A percentile compares a stretch with the other conserved stretches of the same genome.
phyloP scores from a whole-genome alignment of 495 filamentous ascomycete genomes.

The Penicillium nucicola region DNA sequence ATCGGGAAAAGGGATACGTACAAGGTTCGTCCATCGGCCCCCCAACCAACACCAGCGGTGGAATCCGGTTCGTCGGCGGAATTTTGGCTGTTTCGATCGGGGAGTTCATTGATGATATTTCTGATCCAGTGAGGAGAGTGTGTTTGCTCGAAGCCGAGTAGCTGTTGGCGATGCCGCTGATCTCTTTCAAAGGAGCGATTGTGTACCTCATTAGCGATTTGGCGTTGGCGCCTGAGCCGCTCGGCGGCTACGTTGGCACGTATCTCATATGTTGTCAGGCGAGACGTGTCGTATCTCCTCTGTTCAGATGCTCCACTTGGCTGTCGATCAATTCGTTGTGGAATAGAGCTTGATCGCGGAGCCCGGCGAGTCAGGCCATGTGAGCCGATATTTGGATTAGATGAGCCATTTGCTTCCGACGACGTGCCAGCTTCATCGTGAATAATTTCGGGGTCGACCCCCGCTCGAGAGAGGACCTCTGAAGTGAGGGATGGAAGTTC shows the following conservation, averaged over 20 bases:
- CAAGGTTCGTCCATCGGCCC: conserved; percentile 65
- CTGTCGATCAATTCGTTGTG: conserved; percentile 28
- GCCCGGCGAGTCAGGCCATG: conserved; percentile 23
- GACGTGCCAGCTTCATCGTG: conserved; percentile 14
- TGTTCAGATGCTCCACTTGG: conserved; percentile 18
- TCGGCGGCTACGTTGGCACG: conserved; percentile 41
- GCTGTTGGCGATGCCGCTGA: conserved; percentile 31
- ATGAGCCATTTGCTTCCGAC: background rate
- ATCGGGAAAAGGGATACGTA: conserved; percentile 41
- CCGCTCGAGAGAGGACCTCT: conserved; percentile 17
- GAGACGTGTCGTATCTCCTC: conserved; percentile 27
- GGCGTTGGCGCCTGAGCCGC: conserved; percentile 41
- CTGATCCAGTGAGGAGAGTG: conserved; percentile 44
- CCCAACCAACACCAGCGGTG: conserved; percentile 70
- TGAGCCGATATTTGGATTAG: conserved; percentile 6
- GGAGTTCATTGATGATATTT: conserved; percentile 40
- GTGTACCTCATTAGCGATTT: conserved; percentile 36
- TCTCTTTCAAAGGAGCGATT: conserved; percentile 31
- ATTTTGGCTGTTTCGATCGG: conserved; percentile 37
- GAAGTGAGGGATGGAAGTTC: conserved; percentile 25
- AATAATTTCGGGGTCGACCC: conserved; percentile 13
- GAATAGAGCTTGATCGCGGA: conserved; percentile 33
- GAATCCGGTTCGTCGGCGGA: conserved; percentile 38
- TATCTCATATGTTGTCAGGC: conserved; percentile 32
- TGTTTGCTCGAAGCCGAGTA: conserved; percentile 33